Base-by-base conservation (phyloP, 352 stramenopile species). In the Phytopythium mirpurense region DNA sequence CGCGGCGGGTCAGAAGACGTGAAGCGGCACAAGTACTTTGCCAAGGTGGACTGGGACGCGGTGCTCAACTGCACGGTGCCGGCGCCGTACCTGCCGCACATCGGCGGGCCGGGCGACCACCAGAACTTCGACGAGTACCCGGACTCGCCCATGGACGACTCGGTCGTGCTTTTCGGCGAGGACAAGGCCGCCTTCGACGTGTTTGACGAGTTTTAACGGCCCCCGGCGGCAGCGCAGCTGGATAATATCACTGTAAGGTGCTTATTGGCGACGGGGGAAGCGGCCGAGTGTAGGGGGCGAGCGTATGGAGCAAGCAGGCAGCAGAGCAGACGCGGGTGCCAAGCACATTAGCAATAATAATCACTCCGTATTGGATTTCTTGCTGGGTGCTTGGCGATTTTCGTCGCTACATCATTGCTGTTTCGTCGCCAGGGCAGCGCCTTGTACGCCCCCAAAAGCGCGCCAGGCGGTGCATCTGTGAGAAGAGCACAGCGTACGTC, bases 91-190 rank as follows among this genome's bases (percentile, higher is more conserved):
- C 50, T 96, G 43, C 91, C 91, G 15, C 78, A 85, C 23, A 76
- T 97, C 21, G 67, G 73, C 2, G 86, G 86, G 5, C 82, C 86
- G 2, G 84, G 81, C 2, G 91, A 98, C 53, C 91, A 96, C 56
- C 82, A 86, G 64, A 92, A 98, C 81, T 98, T 98, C 66, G 91
- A 98, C 63, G 76, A 88, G 63, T 98, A 98, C 65, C 89, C 90
- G 3, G 89, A 97, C 60, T 96, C 83, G 18, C 85, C 89, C 34
- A 68, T 93, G 51, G 87, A 95, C 56, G 77, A 93, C 59, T 83
- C 81, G 34, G 71, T 84, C 43, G 69, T 90, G 52, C 74, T 97
- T 36, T 93, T 79, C 53, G 79, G 82, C 23, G 81, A 94, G 54
- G 89, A 97, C 59, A 79, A 86, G 60, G 78, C 72, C 9, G 78